A percentile compares a stretch with the other conserved stretches of the same genome.
Evolutionary conservation across 768 basidiomycete species (phyloP).

Genomic region (Lactarius evosmus): DNA sequence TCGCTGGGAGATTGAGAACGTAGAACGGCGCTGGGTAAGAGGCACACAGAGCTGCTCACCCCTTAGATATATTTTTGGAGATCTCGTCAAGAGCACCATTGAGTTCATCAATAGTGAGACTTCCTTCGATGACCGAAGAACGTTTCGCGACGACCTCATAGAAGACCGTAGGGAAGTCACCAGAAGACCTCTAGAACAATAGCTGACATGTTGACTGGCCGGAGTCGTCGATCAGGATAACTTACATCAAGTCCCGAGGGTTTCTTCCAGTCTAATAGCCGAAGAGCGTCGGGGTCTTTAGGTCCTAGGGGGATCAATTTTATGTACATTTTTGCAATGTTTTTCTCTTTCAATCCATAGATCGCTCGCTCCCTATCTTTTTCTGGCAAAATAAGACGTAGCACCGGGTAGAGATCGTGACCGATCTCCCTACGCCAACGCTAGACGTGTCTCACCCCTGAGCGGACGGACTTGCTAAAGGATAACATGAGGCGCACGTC

Average conservation of each 20-base stretch:
- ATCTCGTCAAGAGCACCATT: conserved; percentile 81
- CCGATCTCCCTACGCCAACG: conserved; percentile 88
- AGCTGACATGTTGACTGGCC: background rate
- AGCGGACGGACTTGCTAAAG: background rate
- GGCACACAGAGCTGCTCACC: conserved; percentile 43
- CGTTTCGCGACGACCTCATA: conserved; percentile 84
- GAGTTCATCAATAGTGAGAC: conserved; percentile 75
- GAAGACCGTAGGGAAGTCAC: conserved; percentile 85
- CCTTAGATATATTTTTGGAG: conserved; percentile 65
- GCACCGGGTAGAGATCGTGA: conserved; percentile 81
- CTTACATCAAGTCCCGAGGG: conserved; percentile 67
- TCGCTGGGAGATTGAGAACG: conserved; percentile 47
- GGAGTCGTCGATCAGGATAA: conserved; percentile 10
- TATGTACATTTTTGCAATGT: conserved; percentile 89
- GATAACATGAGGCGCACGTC: conserved; percentile 48
- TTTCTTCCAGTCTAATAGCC: conserved; percentile 87
- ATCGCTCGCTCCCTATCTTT: conserved; percentile 91
- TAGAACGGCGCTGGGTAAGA: conserved; percentile 5
- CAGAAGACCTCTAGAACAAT: conserved; percentile 57
- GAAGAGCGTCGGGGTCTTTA: conserved; percentile 76
- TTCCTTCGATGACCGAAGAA: conserved; percentile 73
- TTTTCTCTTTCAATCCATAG: conserved; percentile 94
- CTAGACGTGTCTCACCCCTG: conserved; percentile 38
- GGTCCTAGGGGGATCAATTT: conserved; percentile 80
- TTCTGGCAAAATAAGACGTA: conserved; percentile 92